These are phyloP conservation scores for Raphanus sativus DNA, from an alignment of 345 rosid genomes.

Conservation along the genomic window DNA sequence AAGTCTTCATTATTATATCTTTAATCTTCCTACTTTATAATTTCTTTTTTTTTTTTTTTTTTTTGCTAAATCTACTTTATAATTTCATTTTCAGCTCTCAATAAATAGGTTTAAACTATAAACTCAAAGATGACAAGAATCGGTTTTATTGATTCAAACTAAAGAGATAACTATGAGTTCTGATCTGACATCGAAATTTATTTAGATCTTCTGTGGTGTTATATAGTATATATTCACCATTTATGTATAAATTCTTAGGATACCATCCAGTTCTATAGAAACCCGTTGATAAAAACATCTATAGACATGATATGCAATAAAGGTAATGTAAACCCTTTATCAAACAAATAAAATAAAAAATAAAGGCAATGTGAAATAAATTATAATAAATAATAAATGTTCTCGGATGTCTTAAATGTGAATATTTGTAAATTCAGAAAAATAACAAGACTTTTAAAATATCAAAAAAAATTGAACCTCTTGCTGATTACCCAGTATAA, in stretches of 20 bases:
- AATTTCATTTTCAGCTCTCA: neutral
- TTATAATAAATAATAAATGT: neutral
- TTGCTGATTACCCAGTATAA: neutral
- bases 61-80: neutral
- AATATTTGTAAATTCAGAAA: neutral
- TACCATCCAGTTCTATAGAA: neutral
- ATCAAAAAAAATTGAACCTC: neutral
- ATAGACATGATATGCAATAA: neutral
- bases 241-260: neutral
- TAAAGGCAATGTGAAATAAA: neutral
- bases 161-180: neutral
- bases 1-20: slow-evolving; percentile 34
- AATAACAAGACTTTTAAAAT: neutral
- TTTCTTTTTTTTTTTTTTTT: too few relatives aligned
- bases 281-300: neutral
- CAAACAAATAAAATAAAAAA: too few relatives aligned
- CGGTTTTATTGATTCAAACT: neutral
- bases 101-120: neutral
- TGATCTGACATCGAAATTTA: neutral
- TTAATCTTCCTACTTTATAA: neutral
- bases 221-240: neutral
- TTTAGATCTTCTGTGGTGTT: neutral
- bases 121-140: neutral
- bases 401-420: neutral
- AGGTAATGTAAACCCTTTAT: neutral